Conservation (phyloP, 768 basidiomycete species). For the Podaxis carcinomalis region DNA sequence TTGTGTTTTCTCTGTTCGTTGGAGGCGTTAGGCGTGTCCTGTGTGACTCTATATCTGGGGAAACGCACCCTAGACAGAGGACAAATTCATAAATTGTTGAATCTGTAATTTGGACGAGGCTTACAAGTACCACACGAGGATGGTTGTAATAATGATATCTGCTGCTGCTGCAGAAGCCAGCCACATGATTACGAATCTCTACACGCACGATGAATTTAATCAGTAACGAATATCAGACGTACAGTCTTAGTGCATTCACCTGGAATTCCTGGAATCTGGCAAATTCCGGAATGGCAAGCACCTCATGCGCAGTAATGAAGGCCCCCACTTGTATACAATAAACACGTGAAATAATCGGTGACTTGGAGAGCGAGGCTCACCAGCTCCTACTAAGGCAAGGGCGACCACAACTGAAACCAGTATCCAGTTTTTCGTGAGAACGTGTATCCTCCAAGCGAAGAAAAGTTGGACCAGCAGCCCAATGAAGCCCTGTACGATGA, state of each 20-base stretch:
- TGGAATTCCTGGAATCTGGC: conserved; percentile 20
- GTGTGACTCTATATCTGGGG: too few relatives aligned
- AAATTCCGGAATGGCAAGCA: conserved; percentile 19
- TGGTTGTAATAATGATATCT: conserved; percentile 38
- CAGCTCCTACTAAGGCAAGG: conserved; percentile 15
- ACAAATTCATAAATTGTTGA: too few relatives aligned
- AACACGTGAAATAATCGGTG: neutral
- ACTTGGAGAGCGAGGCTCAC: conserved; percentile 13
- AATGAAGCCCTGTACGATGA: conserved; percentile 34
- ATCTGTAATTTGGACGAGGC: neutral
- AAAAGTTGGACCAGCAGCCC: conserved; percentile 42
- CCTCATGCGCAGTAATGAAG: conserved; percentile 23
- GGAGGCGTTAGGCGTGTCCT: too few relatives aligned
- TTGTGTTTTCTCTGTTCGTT: too few relatives aligned
- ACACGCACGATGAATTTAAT: neutral
- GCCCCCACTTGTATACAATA: conserved; percentile 18
- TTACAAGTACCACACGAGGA: conserved; percentile 35
- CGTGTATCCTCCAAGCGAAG: conserved; percentile 34
- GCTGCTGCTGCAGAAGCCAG: conserved; percentile 33
- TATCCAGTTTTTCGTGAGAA: conserved; percentile 20
- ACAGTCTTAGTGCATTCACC: neutral
- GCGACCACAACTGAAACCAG: conserved; percentile 15
- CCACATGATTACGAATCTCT: conserved; percentile 32
- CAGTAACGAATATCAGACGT: neutral
- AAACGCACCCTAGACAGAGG: too few relatives aligned